Base-by-base conservation (phyloP, 2,329 filamentous ascomycete genomes). In the Falciphora oryzae region DNA sequence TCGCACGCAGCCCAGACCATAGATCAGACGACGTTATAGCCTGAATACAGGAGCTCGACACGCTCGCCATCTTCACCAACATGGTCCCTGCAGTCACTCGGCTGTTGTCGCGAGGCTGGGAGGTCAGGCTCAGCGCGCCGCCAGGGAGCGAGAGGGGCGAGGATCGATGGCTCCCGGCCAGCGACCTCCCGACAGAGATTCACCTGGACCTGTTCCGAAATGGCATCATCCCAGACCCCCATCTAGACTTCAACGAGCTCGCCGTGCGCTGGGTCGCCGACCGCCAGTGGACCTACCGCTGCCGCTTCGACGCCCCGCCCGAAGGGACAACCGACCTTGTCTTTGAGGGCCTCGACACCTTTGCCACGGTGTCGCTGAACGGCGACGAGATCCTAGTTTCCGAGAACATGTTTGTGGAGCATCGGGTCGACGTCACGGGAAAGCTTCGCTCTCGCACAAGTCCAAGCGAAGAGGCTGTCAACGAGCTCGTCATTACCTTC, bases 311-410 rank as follows among this genome's bases (percentile, higher is more conserved):
- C 16, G 70, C 68, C 14, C 71, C 72, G 22, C 11, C n/a, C 32
- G 28, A 11, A 31, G 16, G 44, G 56, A 75, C 70, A 29, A 74
- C 78, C 25, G 79, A 84, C 22, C 75, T 89, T 6, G 83, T 85
- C 13, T 88, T 89, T 65, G 81, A 88, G 68, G 87, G 87, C 0
- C 79, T 89, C 1, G 87, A 89, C 70, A 89, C 86, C 0, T 87
- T 86, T 67, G 84, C 85, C 0, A 83, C 79, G 0, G 84, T 88
- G 50, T 77, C 70, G 13, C 76, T 89, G 25, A 86, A 89, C 68
- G 83, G 78, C 13, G 70, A 75, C 1, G 71, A 76, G 31, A 81
- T 89, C 10, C 75, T 88, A 16, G 72, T 80, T 66, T 81, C 81
- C 13, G 83, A 87, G 67, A 89, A 89, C 73, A 88, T 88, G 86